These are phyloP conservation scores for Alloteropsis semialata DNA, from an alignment of 176 grass and related monocot genomes.

Conservation along the genomic window DNA sequence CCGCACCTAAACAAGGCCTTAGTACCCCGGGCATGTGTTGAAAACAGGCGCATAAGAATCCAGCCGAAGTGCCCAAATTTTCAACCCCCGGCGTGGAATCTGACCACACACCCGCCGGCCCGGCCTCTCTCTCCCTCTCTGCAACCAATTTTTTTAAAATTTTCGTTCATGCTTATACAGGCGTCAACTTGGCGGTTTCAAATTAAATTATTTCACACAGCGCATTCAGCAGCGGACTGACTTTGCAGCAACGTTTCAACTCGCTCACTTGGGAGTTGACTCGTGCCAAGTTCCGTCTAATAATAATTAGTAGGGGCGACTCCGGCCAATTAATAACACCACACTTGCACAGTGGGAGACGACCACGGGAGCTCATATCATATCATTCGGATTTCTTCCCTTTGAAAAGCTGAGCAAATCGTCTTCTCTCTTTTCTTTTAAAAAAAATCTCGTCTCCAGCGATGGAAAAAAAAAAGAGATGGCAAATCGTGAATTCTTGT, in stretches of 20 bases:
- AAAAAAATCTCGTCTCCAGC: too few species aligned
- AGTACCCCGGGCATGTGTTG: conserved; percentile 19
- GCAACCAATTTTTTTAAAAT: not conserved
- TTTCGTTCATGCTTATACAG: conserved; percentile 32
- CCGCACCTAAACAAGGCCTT: too few species aligned
- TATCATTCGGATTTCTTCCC: not conserved
- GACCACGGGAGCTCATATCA: not conserved
- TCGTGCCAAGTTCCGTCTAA: not conserved
- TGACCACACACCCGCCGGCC: conserved; percentile 34
- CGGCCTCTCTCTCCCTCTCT: not conserved
- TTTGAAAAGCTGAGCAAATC: not conserved
- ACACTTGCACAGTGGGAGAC: conserved; percentile 2
- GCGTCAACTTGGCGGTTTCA: conserved; percentile 37
- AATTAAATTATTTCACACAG: conserved; percentile 49
- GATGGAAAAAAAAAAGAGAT: not conserved
- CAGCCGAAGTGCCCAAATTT: conserved; percentile 36
- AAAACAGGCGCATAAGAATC: conserved; percentile 39
- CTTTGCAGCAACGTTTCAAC: conserved; percentile 15
- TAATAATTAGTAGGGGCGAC: conserved; percentile 19
- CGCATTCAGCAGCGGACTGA: conserved; percentile 15
- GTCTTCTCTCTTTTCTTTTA: not conserved
- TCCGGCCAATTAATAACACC: conserved; percentile 46
- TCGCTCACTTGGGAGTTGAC: conserved; percentile 33
- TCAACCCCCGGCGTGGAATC: conserved; percentile 46
- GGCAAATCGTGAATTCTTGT: not conserved